Evolutionary conservation across 257 asterid species (phyloP).

Genomic region (Salvia hispanica): DNA sequence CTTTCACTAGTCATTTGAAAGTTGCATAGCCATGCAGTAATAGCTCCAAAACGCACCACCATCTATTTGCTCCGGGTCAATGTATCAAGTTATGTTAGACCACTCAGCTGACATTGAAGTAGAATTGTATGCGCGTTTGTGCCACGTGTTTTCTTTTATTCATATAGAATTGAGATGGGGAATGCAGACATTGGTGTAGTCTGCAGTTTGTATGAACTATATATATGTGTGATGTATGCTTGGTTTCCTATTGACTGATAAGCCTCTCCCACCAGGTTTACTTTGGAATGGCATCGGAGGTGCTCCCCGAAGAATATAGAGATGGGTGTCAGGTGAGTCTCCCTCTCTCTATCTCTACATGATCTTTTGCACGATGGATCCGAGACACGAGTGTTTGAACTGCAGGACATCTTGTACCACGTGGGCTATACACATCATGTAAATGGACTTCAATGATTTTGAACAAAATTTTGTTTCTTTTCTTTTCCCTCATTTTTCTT

Average conservation of each 20-base stretch:
- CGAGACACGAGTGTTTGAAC: not conserved
- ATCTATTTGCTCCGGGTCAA: not conserved
- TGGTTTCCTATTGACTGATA: constrained; percentile 21
- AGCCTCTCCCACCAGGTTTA: constrained; percentile 57
- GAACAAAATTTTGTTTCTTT: constrained; percentile 31
- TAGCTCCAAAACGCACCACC: not conserved
- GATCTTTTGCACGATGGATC: not conserved
- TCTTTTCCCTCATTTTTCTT: not conserved
- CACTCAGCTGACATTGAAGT: not conserved
- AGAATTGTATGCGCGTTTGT: not conserved
- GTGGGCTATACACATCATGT: constrained; percentile 28
- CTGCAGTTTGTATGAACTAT: too few species aligned
- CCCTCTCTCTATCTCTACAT: not conserved
- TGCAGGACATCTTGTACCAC: constrained; percentile 61
- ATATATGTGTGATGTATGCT: not conserved
- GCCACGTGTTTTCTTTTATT: not conserved
- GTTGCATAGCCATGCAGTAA: not conserved
- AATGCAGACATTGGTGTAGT: not conserved
- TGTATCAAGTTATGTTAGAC: not conserved
- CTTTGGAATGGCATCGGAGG: constrained; percentile 93
- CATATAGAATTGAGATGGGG: too few species aligned
- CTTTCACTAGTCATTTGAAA: not conserved
- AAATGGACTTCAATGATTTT: constrained; percentile 14
- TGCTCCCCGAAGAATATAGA: constrained; percentile 89
- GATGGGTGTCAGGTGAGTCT: constrained; percentile 68